These are phyloP conservation scores for Quercus aquifolioides DNA, from an alignment of 306 rosid genomes.

Conservation along the genomic window DNA sequence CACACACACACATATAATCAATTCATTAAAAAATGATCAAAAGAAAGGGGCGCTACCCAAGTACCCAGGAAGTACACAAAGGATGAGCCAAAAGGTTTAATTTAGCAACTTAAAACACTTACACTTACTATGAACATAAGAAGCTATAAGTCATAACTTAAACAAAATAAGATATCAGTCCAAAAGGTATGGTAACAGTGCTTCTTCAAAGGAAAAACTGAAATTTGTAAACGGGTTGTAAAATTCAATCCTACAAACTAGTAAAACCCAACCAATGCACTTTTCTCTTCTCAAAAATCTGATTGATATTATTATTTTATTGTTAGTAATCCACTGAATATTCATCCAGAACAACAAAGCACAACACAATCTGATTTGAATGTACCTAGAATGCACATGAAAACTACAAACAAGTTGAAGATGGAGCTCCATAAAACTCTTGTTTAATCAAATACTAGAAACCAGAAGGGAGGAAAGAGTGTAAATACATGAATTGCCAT, in stretches of 20 bases:
- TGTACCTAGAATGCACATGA: neutral
- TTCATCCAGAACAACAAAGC: neutral
- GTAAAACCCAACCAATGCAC: neutral
- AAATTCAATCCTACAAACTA: neutral
- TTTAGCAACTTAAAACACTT: neutral
- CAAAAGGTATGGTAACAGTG: neutral
- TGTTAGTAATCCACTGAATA: neutral
- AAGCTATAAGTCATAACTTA: neutral
- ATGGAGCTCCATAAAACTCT: neutral
- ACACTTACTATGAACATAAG: neutral
- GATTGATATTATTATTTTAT: neutral
- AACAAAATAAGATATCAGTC: neutral
- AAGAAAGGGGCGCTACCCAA: neutral
- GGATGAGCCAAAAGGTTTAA: too few relatives aligned
- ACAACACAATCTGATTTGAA: neutral
- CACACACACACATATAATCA: too few relatives aligned
- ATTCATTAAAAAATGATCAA: too few relatives aligned
- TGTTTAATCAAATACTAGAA: conserved; percentile 2
- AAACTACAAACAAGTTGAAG: neutral
- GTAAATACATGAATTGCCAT: neutral
- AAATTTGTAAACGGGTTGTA: neutral
- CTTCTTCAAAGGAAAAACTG: neutral
- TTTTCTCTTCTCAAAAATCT: neutral
- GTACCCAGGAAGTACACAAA: neutral
- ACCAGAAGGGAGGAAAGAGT: neutral